Conservation (phyloP, 75 land plant genomes). For the Pinus taeda region DNA sequence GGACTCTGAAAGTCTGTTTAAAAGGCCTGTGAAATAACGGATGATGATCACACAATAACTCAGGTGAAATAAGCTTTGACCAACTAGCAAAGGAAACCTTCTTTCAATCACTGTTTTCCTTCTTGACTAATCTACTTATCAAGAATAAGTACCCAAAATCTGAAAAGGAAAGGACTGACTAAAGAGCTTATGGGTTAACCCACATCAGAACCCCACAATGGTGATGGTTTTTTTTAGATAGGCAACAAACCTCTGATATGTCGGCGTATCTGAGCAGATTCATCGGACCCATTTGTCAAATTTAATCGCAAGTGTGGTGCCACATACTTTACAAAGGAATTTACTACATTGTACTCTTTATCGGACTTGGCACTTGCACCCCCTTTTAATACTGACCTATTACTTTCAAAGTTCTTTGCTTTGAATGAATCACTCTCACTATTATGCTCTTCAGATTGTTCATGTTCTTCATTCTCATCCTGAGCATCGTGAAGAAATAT, state of each 20-base stretch:
- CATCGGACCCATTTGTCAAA: slow-evolving; percentile 40
- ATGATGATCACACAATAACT: neutral
- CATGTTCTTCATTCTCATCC: neutral
- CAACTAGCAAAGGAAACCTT: neutral
- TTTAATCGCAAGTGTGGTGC: slow-evolving; percentile 71
- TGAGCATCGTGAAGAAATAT: neutral
- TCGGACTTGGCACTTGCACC: slow-evolving; percentile 7
- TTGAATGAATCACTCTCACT: neutral
- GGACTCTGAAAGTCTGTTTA: slow-evolving; percentile 87
- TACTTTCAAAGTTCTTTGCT: neutral
- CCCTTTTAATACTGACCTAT: neutral
- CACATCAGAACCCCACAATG: neutral
- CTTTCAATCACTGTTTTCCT: neutral
- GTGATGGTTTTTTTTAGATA: neutral
- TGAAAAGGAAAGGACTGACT: neutral
- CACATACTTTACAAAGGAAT: slow-evolving; percentile 51
- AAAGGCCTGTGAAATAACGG: slow-evolving; percentile 49
- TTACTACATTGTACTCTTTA: neutral
- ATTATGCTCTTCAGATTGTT: slow-evolving; percentile 4
- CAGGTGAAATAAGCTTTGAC: neutral
- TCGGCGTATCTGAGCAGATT: slow-evolving; percentile 57
- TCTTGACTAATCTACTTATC: neutral
- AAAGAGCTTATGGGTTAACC: neutral
- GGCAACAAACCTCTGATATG: slow-evolving; percentile 59
- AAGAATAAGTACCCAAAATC: neutral